Evolutionary conservation across 139 green algal genomes (phyloP).

Genomic region (Chlorella sorokiniana): DNA sequence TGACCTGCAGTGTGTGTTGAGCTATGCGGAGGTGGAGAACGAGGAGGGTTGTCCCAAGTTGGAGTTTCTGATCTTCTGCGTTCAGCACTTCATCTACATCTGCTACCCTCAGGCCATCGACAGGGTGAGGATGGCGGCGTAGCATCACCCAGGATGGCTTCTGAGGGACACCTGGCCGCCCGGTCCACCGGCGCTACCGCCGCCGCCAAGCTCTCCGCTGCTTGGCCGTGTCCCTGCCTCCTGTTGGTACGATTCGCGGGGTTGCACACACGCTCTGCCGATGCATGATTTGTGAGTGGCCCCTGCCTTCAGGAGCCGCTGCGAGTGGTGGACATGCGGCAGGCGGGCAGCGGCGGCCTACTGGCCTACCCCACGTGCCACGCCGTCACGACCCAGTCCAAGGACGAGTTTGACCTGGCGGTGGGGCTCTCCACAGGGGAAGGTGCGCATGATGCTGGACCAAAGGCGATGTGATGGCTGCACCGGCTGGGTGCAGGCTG

Average conservation of each 20-base stretch:
- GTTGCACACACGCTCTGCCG: neutral
- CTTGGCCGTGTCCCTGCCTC: neutral
- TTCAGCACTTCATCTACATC: slow-evolving; percentile 11
- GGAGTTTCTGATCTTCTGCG: neutral
- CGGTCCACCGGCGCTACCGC: neutral
- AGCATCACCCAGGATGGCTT: neutral
- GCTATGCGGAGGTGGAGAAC: neutral
- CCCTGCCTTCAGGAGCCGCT: slow-evolving; percentile 40
- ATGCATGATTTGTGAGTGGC: neutral
- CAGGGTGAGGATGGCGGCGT: neutral
- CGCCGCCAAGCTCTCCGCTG: neutral
- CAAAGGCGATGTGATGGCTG: neutral
- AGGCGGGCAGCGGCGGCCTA: neutral
- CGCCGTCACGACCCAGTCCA: slow-evolving; percentile 36
- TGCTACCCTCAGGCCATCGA: neutral
- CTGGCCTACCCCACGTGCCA: slow-evolving; percentile 61
- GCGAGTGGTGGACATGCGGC: slow-evolving; percentile 47
- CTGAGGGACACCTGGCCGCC: neutral
- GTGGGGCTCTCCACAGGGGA: slow-evolving; percentile 72
- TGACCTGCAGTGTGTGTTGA: slow-evolving; percentile 6
- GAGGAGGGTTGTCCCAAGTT: neutral
- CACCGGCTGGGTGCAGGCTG: neutral
- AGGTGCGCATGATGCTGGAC: slow-evolving; percentile 38
- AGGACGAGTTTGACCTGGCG: slow-evolving; percentile 69
- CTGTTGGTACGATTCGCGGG: neutral